phyloP scores from a whole-genome alignment of 2,329 filamentous ascomycete species.

The Cercospora sp. region DNA sequence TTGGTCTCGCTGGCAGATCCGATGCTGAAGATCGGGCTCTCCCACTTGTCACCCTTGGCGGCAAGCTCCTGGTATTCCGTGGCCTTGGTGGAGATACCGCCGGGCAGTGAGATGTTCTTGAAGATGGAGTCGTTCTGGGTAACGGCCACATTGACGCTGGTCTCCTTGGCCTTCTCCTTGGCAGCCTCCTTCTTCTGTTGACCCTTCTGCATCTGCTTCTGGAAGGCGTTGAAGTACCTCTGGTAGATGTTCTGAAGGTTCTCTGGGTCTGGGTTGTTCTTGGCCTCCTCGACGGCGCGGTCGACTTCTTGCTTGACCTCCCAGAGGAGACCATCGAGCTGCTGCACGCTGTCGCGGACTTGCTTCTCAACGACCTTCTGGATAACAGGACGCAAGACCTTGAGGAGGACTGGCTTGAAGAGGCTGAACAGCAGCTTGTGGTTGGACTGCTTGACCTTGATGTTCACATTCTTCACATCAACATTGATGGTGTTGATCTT shows the following conservation, averaged over 20 bases:
- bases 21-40: conserved; percentile 89
- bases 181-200: conserved; percentile 71
- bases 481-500: conserved; percentile 74
- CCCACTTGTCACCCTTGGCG: conserved; percentile 86
- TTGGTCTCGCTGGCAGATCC: conserved; percentile 72
- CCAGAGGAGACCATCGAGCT: conserved; percentile 71
- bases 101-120: conserved; percentile 80
- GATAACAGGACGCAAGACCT: conserved; percentile 77
- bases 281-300: conserved; percentile 64
- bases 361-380: conserved; percentile 87
- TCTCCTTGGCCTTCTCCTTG: conserved; percentile 55
- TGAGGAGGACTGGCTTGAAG: conserved; percentile 84
- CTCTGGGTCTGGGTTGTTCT: conserved; percentile 64
- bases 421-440: conserved; percentile 87
- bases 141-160: conserved; percentile 77
- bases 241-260: conserved; percentile 80
- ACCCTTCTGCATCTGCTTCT: conserved; percentile 71
- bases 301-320: conserved; percentile 82
- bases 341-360: conserved; percentile 77
- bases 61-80: conserved; percentile 90
- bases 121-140: conserved; percentile 91
- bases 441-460: conserved; percentile 92
- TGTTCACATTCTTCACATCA: conserved; percentile 44
- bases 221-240: conserved; percentile 74
- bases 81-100: conserved; percentile 88